Percentiles rank a stretch among this genome's conserved stretches.
Conservation (phyloP, 495 filamentous ascomycete genomes). For the Aspergillus sclerotioniger region DNA sequence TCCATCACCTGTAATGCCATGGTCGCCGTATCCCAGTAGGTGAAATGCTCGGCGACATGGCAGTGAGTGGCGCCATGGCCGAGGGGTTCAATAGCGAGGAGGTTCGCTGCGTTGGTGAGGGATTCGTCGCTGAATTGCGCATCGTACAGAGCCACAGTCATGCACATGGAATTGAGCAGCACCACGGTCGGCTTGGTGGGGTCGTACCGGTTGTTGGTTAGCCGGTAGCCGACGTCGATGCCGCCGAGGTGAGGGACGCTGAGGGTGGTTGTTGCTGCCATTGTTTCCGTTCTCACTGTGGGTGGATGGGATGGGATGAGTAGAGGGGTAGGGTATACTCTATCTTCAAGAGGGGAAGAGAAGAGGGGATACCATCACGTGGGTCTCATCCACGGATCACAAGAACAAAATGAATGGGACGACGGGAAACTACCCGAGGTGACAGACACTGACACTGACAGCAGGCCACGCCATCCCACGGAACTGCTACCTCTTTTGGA, state of each 20-base stretch:
- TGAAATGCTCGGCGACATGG: conserved; percentile 42
- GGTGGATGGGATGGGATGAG: neutral
- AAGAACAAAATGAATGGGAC: too few relatives aligned
- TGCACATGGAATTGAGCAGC: conserved; percentile 60
- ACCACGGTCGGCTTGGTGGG: conserved; percentile 55
- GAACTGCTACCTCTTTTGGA: too few relatives aligned
- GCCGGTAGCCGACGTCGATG: conserved; percentile 52
- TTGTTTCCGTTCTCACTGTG: neutral
- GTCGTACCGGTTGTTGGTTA: conserved; percentile 40
- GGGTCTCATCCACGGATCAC: too few relatives aligned
- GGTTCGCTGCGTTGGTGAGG: conserved; percentile 47
- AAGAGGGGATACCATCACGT: too few relatives aligned
- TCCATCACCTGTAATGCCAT: conserved; percentile 52
- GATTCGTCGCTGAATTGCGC: conserved; percentile 43
- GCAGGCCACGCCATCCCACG: too few relatives aligned
- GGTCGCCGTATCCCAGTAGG: conserved; percentile 55
- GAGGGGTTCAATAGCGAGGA: conserved; percentile 56
- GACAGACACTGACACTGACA: too few relatives aligned
- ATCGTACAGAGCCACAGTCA: conserved; percentile 51
- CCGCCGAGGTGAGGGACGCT: conserved; percentile 54
- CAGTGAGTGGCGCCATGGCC: conserved; percentile 50
- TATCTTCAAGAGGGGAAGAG: too few relatives aligned
- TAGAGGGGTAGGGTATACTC: neutral
- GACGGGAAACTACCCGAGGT: too few relatives aligned
- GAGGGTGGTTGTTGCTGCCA: neutral